Percentiles rank a stretch among this genome's conserved stretches.
phyloP scores from a whole-genome alignment of 2,329 filamentous ascomycete species.

The Penicillium janthinellum region DNA sequence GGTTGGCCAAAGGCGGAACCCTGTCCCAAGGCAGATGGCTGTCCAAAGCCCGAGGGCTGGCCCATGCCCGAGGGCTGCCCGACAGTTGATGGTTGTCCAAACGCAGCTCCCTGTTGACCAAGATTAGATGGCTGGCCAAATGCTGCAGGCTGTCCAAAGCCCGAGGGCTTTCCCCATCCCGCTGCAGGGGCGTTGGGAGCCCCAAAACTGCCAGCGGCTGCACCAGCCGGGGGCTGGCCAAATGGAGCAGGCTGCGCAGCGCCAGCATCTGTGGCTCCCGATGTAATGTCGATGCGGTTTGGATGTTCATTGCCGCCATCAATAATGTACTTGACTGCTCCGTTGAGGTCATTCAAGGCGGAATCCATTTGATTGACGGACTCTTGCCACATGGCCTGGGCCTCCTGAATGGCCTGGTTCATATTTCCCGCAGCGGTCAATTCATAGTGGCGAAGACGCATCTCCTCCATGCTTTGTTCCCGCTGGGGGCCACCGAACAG shows the following conservation, averaged over 20 bases:
- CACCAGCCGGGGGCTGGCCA: slow-evolving; percentile 12
- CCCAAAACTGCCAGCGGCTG: slow-evolving; percentile 1
- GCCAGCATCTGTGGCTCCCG: slow-evolving; percentile 32
- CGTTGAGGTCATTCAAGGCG: slow-evolving; percentile 69
- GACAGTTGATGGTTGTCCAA: slow-evolving; percentile 9
- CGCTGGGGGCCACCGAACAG: slow-evolving; percentile 77
- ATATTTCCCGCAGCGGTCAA: slow-evolving; percentile 63
- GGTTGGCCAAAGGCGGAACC: slow-evolving; percentile 12
- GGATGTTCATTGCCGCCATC: slow-evolving; percentile 70
- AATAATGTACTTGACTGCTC: slow-evolving; percentile 70
- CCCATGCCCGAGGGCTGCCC: slow-evolving; percentile 25
- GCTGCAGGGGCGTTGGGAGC: not conserved
- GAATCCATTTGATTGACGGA: slow-evolving; percentile 71
- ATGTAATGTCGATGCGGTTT: slow-evolving; percentile 65
- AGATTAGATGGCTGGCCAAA: not conserved
- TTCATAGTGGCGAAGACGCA: slow-evolving; percentile 72
- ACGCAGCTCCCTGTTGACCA: not conserved
- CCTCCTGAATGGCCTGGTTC: slow-evolving; percentile 55
- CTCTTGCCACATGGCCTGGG: slow-evolving; percentile 60
- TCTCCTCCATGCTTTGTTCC: slow-evolving; percentile 87
- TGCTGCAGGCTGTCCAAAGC: slow-evolving; percentile 10
- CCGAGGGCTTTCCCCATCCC: not conserved
- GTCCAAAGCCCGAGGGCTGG: slow-evolving; percentile 23
- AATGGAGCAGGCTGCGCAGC: slow-evolving; percentile 13
- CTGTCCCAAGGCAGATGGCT: slow-evolving; percentile 24